Evolutionary conservation across 371 early-diverging fungal genomes (phyloP), one percentile per base, ranked within the genome.

Genomic region (Mortierella sp.): DNA sequence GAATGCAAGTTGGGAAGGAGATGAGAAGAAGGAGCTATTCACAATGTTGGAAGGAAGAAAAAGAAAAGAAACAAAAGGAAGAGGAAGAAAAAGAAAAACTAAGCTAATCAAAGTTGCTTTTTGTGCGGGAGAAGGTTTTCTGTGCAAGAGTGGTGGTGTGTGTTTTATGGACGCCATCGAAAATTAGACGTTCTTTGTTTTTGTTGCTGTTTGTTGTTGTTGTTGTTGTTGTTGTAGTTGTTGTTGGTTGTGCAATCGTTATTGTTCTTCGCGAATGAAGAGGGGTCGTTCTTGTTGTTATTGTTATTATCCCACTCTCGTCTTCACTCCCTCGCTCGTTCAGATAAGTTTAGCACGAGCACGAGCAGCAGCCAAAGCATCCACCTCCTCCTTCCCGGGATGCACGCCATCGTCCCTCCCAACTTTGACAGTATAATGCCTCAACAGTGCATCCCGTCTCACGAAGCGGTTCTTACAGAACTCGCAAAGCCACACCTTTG

Each of bases 391-490:
- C 32, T 73, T 51, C 4, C 65, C 71, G 4, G 84, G 84, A 48
- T 84, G 84, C 7, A 80, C 29, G 1, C 81, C 81, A 43, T 84
- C 84, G 4, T 75, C 70, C 55, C 80, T 55, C 1, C 60, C 18
- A 16, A 72, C 11, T 74, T 84, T 84, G 74, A 84, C 81, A 1
- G 75, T 78, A 58, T 80, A 84, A 41, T 84, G 84, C 55, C 84
- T 74, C 75, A 84, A 54, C 43, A 84, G 63, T 8, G 84, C 84
- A 63, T 84, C 84, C 3, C 84, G 71, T 56, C 84, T 68, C 18
- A 41, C 81, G 70, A 84, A 84, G 4, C 48, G 58, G 4, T 71
- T 46, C 27, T 56, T 38, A 68, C 84, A 83, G 75, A 72, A 80
- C 43, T 83, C 84, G 43, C 84, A 83, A 8, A 72, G 75, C 75